phyloP scores from a whole-genome alignment of 495 filamentous ascomycete genomes.

The Neohortaea acidophila region DNA sequence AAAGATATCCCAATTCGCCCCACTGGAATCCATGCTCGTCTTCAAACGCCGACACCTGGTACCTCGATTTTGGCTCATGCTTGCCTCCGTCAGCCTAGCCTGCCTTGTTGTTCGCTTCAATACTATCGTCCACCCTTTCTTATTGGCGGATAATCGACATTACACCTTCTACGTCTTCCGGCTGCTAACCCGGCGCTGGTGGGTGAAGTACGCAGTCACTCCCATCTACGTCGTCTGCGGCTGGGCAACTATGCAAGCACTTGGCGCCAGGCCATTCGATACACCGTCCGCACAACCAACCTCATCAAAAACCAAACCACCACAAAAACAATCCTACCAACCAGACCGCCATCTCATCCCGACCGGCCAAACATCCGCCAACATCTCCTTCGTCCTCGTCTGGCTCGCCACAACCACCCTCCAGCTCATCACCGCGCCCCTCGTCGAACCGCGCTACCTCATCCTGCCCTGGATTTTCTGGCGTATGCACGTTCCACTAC shows the following conservation, averaged over 20 bases:
- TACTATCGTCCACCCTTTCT: conserved; percentile 91
- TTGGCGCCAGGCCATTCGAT: conserved; percentile 23
- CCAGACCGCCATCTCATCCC: conserved; percentile 1
- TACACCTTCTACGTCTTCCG: conserved; percentile 96
- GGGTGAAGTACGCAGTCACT: conserved; percentile 51
- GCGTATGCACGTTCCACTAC: conserved; percentile 57
- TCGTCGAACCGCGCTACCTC: conserved; percentile 90
- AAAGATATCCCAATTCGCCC: conserved; percentile 7
- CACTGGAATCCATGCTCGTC: conserved; percentile 24
- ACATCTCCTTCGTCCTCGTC: conserved; percentile 43
- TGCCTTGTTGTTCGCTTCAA: conserved; percentile 56
- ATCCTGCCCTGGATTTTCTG: conserved; percentile 92
- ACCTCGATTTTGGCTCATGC: conserved; percentile 27
- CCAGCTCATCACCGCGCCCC: conserved; percentile 69
- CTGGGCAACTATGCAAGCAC: conserved; percentile 45
- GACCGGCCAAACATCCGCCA: conserved; percentile 5
- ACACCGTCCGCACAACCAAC: neutral
- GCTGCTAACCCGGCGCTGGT: conserved; percentile 52
- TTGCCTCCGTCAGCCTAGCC: conserved; percentile 33
- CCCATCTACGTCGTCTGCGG: conserved; percentile 45
- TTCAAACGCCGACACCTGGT: conserved; percentile 22
- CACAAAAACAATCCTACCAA: neutral
- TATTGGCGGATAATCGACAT: conserved; percentile 88
- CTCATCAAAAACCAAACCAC: conserved; percentile 2
- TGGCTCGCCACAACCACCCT: conserved; percentile 59